phyloP scores from a whole-genome alignment of 257 asterid species.

The Forsythia viridissima region DNA sequence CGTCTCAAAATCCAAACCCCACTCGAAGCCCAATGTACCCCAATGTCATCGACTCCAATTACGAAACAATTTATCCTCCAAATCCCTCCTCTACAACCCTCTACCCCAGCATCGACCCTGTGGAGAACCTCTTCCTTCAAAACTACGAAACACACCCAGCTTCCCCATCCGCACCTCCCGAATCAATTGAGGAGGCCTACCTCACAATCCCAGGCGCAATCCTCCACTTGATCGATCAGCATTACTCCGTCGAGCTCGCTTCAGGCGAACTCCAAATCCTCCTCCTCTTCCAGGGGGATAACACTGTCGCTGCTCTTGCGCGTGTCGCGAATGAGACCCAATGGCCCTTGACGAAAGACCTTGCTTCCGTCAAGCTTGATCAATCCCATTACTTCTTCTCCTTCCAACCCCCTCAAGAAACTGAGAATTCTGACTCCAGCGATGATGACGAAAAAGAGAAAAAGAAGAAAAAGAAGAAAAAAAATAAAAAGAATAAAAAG shows the following conservation, averaged over 20 bases:
- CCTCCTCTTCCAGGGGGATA: conserved; percentile 57
- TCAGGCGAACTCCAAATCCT: conserved; percentile 65
- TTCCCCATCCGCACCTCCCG: conserved; percentile 70
- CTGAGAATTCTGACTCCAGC: conserved; percentile 39
- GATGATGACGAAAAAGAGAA: conserved; percentile 44
- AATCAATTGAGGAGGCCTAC: conserved; percentile 47
- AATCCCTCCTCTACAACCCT: conserved; percentile 39
- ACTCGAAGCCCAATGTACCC: conserved; percentile 64
- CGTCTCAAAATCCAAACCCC: conserved; percentile 41
- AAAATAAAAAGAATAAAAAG: conserved; percentile 5
- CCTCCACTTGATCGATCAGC: conserved; percentile 76
- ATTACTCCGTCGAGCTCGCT: conserved; percentile 94
- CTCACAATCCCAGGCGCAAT: conserved; percentile 74
- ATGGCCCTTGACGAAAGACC: conserved; percentile 85
- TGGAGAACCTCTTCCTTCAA: conserved; percentile 48
- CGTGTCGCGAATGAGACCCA: conserved; percentile 66
- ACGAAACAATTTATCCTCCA: conserved; percentile 32
- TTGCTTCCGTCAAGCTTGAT: conserved; percentile 84
- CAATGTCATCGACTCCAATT: conserved; percentile 37
- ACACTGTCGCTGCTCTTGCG: conserved; percentile 66
- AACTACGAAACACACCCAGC: conserved; percentile 8
- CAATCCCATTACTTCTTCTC: conserved; percentile 84
- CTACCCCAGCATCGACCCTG: conserved; percentile 58
- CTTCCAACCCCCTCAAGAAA: conserved; percentile 43
- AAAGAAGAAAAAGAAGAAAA: conserved; percentile 22